Evolutionary conservation across 352 stramenopile genomes (phyloP), one percentile per base, ranked within the genome.

Genomic region (Phytophthora chlamydospora): DNA sequence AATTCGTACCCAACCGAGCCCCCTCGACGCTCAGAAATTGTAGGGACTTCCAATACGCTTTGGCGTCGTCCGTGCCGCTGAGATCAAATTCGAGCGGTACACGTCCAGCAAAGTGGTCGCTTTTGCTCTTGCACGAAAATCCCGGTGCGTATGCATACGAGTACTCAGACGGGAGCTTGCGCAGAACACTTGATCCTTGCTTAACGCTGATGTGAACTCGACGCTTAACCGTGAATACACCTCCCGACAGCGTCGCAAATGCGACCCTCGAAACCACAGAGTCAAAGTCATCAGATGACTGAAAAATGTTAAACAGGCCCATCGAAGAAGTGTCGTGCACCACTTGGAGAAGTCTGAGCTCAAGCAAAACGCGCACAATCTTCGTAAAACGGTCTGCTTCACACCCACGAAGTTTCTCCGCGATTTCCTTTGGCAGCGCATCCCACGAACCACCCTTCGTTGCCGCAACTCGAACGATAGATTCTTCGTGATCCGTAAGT

Each of bases 21-120:
- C 83, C 80, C 52, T 93, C 83, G 2, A 91, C 50, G 34, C 77
- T 88, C 39, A 93, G 65, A 45, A 91, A 88, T n/a, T 76, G 73
- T 29, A 93, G 58, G 3, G 78, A 73, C 8, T 89, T 87, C 85
- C 85, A 93, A 38, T 88, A 93, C n/a, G 77, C 70, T 57, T 77
- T 83, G 10, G 67, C 75, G 49, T 80, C 59, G 1, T 89, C 73
- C 4, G 59, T 49, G 39, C 39, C 52, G 10, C 69, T 51, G 27
- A 93, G 65, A 14, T 54, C 34, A 35, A 89, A 91, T 13, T 77
- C 70, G 3, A 93, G 61, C 17, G 82, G 82, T 14, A 91, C 70
- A 24, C 71, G 67, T n/a, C 82, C 82, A 4, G 70, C 56, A 17
- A 85, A 75, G 11, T 86, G 71, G 13, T 85, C 79, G 43, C 69